A percentile compares a stretch with the other conserved stretches of the same genome.
Conservation (phyloP, 129 eudicot species). For the Sambucus nigra region DNA sequence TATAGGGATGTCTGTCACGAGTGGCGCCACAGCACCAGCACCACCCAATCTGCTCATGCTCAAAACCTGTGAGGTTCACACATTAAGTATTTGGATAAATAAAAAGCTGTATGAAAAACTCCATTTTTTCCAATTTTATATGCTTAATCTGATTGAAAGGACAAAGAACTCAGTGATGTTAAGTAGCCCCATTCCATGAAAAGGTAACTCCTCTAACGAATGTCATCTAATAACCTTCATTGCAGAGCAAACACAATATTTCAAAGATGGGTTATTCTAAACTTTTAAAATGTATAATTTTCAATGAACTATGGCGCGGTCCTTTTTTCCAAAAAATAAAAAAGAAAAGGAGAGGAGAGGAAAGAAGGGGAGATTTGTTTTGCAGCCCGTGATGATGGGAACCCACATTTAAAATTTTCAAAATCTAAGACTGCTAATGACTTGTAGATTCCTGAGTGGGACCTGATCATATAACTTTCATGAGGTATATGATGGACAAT, state of each 20-base stretch:
- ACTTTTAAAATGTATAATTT: neutral
- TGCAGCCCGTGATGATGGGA: neutral
- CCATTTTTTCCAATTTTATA: too few relatives aligned
- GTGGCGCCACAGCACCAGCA: conserved; percentile 96
- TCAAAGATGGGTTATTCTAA: neutral
- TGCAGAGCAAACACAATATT: neutral
- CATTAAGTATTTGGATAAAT: neutral
- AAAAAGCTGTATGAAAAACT: neutral
- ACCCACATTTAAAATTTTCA: neutral
- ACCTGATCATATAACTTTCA: conserved; percentile 2
- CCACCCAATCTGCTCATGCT: conserved; percentile 98
- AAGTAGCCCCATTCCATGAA: neutral
- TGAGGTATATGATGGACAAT: too few relatives aligned
- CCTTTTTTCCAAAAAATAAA: too few relatives aligned
- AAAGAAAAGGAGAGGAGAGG: too few relatives aligned
- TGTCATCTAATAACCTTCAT: neutral
- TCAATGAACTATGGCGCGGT: neutral
- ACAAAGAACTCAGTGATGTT: too few relatives aligned
- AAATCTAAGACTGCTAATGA: conserved; percentile 1
- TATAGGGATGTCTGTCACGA: conserved; percentile 89
- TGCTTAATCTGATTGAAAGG: too few relatives aligned
- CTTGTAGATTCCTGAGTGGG: neutral
- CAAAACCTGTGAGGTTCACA: conserved; percentile 52
- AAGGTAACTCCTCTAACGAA: neutral
- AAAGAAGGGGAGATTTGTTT: neutral